Conservation (phyloP, 352 stramenopile genomes). For the Phytopythium cucurbitacearum region DNA sequence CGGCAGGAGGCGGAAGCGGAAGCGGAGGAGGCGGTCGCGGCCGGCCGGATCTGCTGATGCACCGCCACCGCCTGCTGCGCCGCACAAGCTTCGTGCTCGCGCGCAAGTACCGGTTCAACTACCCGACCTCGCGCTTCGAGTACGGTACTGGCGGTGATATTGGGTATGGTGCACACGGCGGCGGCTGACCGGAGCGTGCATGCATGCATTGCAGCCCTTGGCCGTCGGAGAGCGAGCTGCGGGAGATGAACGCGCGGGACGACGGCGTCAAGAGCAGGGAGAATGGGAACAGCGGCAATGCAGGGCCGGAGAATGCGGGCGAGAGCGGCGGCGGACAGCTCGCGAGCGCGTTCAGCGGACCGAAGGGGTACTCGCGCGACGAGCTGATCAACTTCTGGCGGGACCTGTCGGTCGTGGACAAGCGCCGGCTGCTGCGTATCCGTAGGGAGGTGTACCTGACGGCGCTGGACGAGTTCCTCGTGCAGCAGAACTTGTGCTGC, state of each 20-base stretch:
- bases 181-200: constrained; percentile 1
- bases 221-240: constrained; percentile 27
- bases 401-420: constrained; percentile 57
- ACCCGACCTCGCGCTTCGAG: constrained; percentile 12
- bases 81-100: constrained; percentile 67
- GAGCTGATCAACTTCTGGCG: constrained; percentile 84
- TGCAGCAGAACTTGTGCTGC: constrained; percentile 73
- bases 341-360: constrained; percentile 16
- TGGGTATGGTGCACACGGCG: constrained; percentile 5
- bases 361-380: constrained; percentile 59
- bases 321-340: background rate
- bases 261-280: too few relatives aligned
- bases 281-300: background rate
- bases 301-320: background rate
- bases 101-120: constrained; percentile 59
- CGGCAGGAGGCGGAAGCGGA: background rate
- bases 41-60: constrained; percentile 45
- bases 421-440: constrained; percentile 66
- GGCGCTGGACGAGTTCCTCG: constrained; percentile 69
- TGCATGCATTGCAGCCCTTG: constrained; percentile 19
- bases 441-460: constrained; percentile 64
- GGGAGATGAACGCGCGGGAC: constrained; percentile 15
- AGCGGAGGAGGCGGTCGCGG: constrained; percentile 25
- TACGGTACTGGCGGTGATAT: constrained; percentile 8
- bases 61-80: constrained; percentile 53